Percentiles rank a stretch among this genome's conserved stretches.
These are phyloP conservation scores for Teratosphaeria zuluensis DNA, from an alignment of 2,329 filamentous ascomycete species.

Conservation along the genomic window DNA sequence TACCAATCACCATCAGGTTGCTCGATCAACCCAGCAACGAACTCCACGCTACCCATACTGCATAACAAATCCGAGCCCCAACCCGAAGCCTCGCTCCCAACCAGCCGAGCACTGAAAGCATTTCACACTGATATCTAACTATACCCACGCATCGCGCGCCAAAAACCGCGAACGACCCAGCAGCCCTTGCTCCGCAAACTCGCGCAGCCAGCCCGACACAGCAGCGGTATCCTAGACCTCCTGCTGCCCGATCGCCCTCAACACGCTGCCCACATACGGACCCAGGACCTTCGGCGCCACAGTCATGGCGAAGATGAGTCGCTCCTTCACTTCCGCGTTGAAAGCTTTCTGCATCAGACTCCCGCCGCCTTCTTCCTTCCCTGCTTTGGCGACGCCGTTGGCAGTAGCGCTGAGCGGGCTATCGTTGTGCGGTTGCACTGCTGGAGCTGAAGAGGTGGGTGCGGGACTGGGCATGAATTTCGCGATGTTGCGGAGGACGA, in stretches of 20 bases:
- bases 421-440: not conserved
- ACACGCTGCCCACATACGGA: not conserved
- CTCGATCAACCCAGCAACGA: not conserved
- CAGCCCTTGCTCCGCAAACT: not conserved
- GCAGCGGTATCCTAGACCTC: not conserved
- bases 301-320: constrained; percentile 10
- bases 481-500: constrained; percentile 72
- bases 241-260: not conserved
- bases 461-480: constrained; percentile 28
- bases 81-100: not conserved
- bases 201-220: not conserved
- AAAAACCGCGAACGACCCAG: not conserved
- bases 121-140: not conserved
- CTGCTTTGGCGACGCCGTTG: not conserved
- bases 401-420: not conserved
- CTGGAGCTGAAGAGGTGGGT: constrained; percentile 2
- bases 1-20: not conserved
- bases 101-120: not conserved
- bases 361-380: not conserved
- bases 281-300: not conserved
- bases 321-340: constrained; percentile 7
- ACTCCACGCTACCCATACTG: not conserved
- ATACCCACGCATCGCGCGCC: not conserved
- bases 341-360: constrained; percentile 6
- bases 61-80: not conserved